A percentile compares a stretch with the other conserved stretches of the same genome.
These are phyloP conservation scores for Chrysophaeum taylorii DNA, from an alignment of 352 stramenopile genomes.

Conservation along the genomic window DNA sequence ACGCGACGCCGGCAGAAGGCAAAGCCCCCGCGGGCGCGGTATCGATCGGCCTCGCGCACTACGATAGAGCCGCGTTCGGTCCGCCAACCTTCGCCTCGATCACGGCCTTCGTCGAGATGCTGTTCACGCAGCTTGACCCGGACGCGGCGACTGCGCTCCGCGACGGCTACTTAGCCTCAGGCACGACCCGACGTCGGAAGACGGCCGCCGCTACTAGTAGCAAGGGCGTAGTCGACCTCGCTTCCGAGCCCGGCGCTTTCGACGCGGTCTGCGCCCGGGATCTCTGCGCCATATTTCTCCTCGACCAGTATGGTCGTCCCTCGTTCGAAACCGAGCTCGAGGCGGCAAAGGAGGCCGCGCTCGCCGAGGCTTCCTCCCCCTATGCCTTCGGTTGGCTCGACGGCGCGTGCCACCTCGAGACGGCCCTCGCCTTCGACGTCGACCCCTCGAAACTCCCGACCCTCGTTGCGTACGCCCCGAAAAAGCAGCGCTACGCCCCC, in stretches of 20 bases:
- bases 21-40: neutral
- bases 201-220: neutral
- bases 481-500: slow-evolving; percentile 5
- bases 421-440: neutral
- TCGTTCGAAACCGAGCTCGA: neutral
- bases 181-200: neutral
- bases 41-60: neutral
- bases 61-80: neutral
- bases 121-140: neutral
- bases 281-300: neutral
- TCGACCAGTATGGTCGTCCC: neutral
- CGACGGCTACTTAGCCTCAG: neutral
- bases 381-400: slow-evolving; percentile 10
- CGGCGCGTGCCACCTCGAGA: neutral
- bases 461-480: neutral
- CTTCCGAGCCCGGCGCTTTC: neutral
- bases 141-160: neutral
- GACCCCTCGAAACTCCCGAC: neutral
- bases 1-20: neutral
- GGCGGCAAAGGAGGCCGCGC: neutral
- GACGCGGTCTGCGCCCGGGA: neutral
- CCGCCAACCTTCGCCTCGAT: neutral
- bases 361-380: neutral
- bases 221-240: neutral
- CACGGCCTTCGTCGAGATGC: neutral